phyloP scores from a whole-genome alignment of 257 asterid species.

The Solanum piurae region DNA sequence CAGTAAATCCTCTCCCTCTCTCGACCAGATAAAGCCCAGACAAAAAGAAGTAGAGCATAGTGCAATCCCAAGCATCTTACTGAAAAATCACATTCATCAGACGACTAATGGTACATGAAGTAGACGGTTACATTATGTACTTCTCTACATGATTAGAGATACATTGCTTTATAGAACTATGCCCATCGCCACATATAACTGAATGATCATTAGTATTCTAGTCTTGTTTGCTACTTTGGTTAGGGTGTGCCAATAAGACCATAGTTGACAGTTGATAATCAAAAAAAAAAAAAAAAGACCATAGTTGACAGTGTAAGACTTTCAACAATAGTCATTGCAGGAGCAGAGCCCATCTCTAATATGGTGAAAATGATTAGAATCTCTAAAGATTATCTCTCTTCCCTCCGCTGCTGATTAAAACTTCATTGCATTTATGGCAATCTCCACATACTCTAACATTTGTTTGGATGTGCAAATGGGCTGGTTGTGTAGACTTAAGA shows the following conservation, averaged over 20 bases:
- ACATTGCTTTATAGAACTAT: background rate
- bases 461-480: conserved; percentile 36
- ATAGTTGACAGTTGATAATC: background rate
- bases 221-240: background rate
- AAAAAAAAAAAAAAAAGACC: too few relatives aligned
- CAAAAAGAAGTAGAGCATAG: background rate
- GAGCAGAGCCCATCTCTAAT: conserved; percentile 65
- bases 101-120: background rate
- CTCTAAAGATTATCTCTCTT: conserved; percentile 77
- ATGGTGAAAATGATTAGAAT: conserved; percentile 86
- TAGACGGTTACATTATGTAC: background rate
- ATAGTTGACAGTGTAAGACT: too few relatives aligned
- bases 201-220: background rate
- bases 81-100: background rate
- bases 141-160: background rate
- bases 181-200: background rate
- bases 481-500: background rate
- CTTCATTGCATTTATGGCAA: conserved; percentile 68
- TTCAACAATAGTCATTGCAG: conserved; percentile 75
- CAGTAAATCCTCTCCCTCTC: background rate
- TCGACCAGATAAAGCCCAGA: background rate
- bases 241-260: background rate
- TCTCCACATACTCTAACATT: conserved; percentile 86
- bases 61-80: background rate
- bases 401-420: conserved; percentile 49